Evolutionary conservation across 192 early-diverging fungal species (phyloP), one percentile per base, ranked within the genome.

Genomic region (Pecoramyces ruminantium): DNA sequence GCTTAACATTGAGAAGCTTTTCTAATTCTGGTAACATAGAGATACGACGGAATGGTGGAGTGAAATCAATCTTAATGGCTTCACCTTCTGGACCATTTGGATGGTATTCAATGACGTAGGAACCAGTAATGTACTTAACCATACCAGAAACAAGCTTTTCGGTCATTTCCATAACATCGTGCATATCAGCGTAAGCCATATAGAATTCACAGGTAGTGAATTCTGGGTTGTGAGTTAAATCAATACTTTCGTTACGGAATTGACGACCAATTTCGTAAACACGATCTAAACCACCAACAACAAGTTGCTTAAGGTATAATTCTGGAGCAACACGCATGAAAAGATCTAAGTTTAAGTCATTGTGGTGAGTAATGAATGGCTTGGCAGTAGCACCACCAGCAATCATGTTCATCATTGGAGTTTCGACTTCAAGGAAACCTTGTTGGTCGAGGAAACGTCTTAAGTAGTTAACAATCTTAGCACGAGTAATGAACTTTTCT

Each of bases 201-300:
- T 99, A 98, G 88, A 99, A 98, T 89, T 99, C 98, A 86, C 94
- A 95, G 29, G 96, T 98, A 77, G 98, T 98, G 89, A 99, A 98
- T 87, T 99, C 98, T 80, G 98, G 98, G 90, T 99, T 99, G 92
- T 99, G 98, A 40, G 97, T 98, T 84, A 97, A 86, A 85, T 99
- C 98, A 83, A 99, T 99, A 67, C 91, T 90, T 85, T 99, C 98
- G 88, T 99, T 99, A 84, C 98, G 93, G 94, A 99, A 99, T 87
- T 98, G 97, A 80, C 96, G 94, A 79, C 98, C 98, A 83, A 99
- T 96, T 88, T 99, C 98, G 83, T 98, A 99, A 13, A 99, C 97
- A 83, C 97, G 95, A 86, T 99, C 98, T 30, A 99, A 84, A 77
- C 98, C 98, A 83, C 98, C 98, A 51, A 99, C 98, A 29, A 97